Percentiles rank a stretch among this genome's conserved stretches.
These are phyloP conservation scores for Suillus paluster DNA, from an alignment of 768 basidiomycete genomes.

Conservation along the genomic window DNA sequence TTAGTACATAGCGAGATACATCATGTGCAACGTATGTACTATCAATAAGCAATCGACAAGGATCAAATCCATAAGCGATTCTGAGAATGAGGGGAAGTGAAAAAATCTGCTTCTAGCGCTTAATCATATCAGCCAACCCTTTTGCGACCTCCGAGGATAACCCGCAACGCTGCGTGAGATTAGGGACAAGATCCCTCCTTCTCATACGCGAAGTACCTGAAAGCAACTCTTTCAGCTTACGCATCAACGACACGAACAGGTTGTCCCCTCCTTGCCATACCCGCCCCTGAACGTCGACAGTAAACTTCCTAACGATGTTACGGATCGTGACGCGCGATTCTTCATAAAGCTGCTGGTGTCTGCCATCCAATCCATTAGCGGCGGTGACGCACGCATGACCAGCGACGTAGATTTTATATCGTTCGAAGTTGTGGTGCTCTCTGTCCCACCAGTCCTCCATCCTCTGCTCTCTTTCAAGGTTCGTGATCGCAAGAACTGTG, in stretches of 20 bases:
- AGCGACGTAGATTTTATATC: background rate
- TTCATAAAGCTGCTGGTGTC: background rate
- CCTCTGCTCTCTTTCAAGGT: conserved; percentile 32
- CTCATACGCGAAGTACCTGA: too few relatives aligned
- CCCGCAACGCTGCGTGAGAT: background rate
- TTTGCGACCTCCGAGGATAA: conserved; percentile 30
- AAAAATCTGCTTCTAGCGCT: background rate
- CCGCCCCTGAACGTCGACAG: background rate
- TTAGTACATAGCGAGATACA: too few relatives aligned
- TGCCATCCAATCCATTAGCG: background rate
- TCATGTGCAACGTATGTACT: too few relatives aligned
- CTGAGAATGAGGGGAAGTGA: too few relatives aligned
- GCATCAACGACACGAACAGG: background rate
- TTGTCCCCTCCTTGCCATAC: background rate
- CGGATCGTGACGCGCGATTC: background rate
- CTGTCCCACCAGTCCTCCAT: conserved; percentile 38
- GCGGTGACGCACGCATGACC: conserved; percentile 6
- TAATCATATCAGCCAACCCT: conserved; percentile 28
- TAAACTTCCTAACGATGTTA: background rate
- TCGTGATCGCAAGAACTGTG: conserved; percentile 43
- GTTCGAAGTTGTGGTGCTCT: background rate
- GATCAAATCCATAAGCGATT: too few relatives aligned
- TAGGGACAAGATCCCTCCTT: background rate
- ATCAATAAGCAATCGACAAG: too few relatives aligned
- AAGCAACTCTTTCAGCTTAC: too few relatives aligned